These are phyloP conservation scores for Hypericum perforatum DNA, from an alignment of 345 rosid genomes.

Conservation along the genomic window DNA sequence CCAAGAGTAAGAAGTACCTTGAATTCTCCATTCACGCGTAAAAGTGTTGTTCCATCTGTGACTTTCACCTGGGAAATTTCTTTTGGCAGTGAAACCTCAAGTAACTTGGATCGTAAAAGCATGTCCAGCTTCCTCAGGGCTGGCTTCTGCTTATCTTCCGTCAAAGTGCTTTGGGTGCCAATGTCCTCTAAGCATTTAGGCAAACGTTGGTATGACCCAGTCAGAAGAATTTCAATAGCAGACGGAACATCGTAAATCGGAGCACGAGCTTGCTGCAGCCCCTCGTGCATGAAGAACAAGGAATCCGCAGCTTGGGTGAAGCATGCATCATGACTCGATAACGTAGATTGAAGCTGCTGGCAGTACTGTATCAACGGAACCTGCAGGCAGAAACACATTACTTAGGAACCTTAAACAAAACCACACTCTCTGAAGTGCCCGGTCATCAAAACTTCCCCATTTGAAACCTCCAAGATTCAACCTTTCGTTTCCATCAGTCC, in stretches of 20 bases:
- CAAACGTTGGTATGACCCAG: conserved; percentile 80
- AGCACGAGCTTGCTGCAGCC: conserved; percentile 94
- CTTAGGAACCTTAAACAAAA: neutral
- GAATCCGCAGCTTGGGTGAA: conserved; percentile 94
- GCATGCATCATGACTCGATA: conserved; percentile 82
- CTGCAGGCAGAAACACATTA: conserved; percentile 28
- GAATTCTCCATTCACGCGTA: conserved; percentile 79
- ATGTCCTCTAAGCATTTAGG: conserved; percentile 91
- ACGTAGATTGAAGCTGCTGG: conserved; percentile 73
- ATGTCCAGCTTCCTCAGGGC: conserved; percentile 79
- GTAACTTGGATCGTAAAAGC: conserved; percentile 81
- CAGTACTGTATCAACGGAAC: conserved; percentile 81
- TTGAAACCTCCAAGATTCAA: too few relatives aligned
- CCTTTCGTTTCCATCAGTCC: too few relatives aligned
- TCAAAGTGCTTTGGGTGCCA: conserved; percentile 63
- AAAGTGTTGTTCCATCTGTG: conserved; percentile 68
- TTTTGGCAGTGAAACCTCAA: conserved; percentile 72
- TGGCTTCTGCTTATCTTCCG: conserved; percentile 72
- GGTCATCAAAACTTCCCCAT: too few relatives aligned
- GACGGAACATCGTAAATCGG: conserved; percentile 97
- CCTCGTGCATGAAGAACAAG: conserved; percentile 94
- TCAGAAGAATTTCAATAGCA: conserved; percentile 72
- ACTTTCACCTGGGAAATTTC: conserved; percentile 83
- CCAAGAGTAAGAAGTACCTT: conserved; percentile 95
- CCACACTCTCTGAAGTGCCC: neutral